A percentile compares a stretch with the other conserved stretches of the same genome.
Evolutionary conservation across 306 rosid species (phyloP).

Genomic region (Cicer cuneatum): DNA sequence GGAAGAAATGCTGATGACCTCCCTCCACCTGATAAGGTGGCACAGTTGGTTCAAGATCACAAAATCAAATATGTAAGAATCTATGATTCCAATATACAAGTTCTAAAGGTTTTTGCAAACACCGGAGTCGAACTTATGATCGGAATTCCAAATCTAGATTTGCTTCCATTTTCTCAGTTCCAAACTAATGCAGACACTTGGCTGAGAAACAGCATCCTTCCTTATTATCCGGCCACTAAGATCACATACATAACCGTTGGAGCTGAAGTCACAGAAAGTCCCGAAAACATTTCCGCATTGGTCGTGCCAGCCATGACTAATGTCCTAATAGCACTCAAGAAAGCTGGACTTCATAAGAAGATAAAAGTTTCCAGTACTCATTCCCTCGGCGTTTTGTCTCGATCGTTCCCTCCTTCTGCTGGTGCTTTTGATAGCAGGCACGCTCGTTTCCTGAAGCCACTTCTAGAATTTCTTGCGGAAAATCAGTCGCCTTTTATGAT

Average conservation of each 20-base stretch:
- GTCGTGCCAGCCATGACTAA: constrained; percentile 96
- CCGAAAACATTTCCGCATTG: constrained; percentile 64
- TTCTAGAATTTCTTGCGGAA: constrained; percentile 93
- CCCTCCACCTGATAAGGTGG: constrained; percentile 94
- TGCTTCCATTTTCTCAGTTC: constrained; percentile 87
- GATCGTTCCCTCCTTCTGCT: constrained; percentile 97
- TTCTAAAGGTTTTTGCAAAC: constrained; percentile 94
- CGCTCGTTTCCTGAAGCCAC: constrained; percentile 84
- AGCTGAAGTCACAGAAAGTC: constrained; percentile 85
- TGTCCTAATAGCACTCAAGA: constrained; percentile 81
- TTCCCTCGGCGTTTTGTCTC: constrained; percentile 92
- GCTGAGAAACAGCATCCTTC: constrained; percentile 88
- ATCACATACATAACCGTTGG: constrained; percentile 93
- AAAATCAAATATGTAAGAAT: constrained; percentile 82
- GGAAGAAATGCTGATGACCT: constrained; percentile 98
- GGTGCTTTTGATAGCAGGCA: constrained; percentile 89
- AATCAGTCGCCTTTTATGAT: constrained; percentile 96
- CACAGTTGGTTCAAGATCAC: constrained; percentile 79
- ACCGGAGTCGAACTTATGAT: constrained; percentile 91
- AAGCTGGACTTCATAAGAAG: constrained; percentile 78
- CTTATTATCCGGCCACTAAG: constrained; percentile 89
- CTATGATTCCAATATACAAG: constrained; percentile 87
- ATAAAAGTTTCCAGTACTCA: constrained; percentile 88
- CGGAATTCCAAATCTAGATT: constrained; percentile 82
- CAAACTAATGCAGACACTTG: constrained; percentile 94